Evolutionary conservation across 2,329 filamentous ascomycete species (phyloP), one percentile per base, ranked within the genome.

Genomic region (Akanthomyces lecanii): DNA sequence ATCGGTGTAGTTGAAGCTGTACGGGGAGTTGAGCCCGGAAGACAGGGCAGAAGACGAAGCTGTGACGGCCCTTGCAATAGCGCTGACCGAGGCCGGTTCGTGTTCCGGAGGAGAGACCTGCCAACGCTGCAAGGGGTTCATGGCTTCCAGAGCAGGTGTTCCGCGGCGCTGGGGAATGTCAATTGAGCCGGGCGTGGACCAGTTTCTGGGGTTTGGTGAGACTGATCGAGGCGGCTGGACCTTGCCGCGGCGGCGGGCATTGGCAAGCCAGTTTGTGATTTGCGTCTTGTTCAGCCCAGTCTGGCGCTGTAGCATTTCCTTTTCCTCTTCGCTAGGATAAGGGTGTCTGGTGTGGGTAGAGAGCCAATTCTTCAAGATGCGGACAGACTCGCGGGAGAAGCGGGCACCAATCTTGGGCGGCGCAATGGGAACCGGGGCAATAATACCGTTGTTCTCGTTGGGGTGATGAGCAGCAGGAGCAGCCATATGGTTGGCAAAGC

Each of bases 261-360:
- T 97, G 64, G 92, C 92, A 53, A 97, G 85, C 92, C 92, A 97
- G 73, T 96, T 96, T 12, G 88, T 89, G 69, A 97, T 94, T 71
- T 97, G 93, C 16, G 83, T 89, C 69, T 91, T 86, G 73, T 86
- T 92, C 47, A 97, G 81, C 8, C 92, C 91, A 0, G 92, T 97
- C 69, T 89, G 84, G 53, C 84, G 82, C 74, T 92, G 89, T 30
- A 97, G 80, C 65, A 86, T 83, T 67, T 92, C 89, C 71, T 94
- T 96, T 72, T 97, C 91, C 64, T 92, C 87, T 50, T 96, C 92
- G 40, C 86, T 93, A 5, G 93, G 92, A 72, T 97, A 97, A 0
- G 92, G 93, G 69, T 96, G 90, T 59, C 89, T 84, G 70, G 85
- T 85, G 72, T 97, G 92, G 7, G 86, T 87, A 0, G 88, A 85